phyloP scores from a whole-genome alignment of 1,139 yeast species.

The Taphrina betulina region DNA sequence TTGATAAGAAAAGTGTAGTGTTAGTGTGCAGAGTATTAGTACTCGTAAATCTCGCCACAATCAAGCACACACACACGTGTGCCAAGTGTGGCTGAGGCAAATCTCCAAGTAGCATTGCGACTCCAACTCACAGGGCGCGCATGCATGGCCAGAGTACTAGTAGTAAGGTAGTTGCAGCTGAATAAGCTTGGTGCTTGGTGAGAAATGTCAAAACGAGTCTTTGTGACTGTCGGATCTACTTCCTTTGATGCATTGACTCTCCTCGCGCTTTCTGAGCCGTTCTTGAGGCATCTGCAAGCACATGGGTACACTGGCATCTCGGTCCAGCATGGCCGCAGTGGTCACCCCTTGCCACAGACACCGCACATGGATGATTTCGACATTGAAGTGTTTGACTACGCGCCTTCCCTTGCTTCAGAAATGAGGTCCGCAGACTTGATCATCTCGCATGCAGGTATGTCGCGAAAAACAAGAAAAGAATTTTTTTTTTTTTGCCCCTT shows the following conservation, averaged over 20 bases:
- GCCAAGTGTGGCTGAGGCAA: not conserved
- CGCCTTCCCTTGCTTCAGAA: constrained; percentile 50
- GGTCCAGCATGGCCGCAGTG: constrained; percentile 70
- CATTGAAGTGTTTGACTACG: too few relatives aligned
- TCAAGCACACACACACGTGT: not conserved
- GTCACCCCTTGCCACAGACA: constrained; percentile 41
- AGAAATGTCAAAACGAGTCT: constrained; percentile 39
- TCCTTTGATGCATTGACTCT: constrained; percentile 60
- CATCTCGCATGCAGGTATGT: constrained; percentile 75
- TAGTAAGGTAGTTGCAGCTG: not conserved
- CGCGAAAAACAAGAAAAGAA: not conserved
- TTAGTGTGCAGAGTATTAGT: not conserved
- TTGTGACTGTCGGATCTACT: constrained; percentile 84
- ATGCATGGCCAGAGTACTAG: too few relatives aligned
- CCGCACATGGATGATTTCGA: constrained; percentile 38
- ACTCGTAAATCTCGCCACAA: too few relatives aligned
- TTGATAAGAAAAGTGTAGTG: not conserved
- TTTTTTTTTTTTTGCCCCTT: not conserved
- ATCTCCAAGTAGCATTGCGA: not conserved
- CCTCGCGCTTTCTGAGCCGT: constrained; percentile 45
- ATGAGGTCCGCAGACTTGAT: constrained; percentile 56
- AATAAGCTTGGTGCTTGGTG: not conserved
- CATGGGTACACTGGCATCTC: constrained; percentile 50
- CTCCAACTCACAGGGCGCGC: not conserved
- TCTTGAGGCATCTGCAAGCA: constrained; percentile 46